Percentiles rank a stretch among this genome's conserved stretches.
Conservation (phyloP, 2,329 filamentous ascomycete species). For the Alternaria conjuncta region DNA sequence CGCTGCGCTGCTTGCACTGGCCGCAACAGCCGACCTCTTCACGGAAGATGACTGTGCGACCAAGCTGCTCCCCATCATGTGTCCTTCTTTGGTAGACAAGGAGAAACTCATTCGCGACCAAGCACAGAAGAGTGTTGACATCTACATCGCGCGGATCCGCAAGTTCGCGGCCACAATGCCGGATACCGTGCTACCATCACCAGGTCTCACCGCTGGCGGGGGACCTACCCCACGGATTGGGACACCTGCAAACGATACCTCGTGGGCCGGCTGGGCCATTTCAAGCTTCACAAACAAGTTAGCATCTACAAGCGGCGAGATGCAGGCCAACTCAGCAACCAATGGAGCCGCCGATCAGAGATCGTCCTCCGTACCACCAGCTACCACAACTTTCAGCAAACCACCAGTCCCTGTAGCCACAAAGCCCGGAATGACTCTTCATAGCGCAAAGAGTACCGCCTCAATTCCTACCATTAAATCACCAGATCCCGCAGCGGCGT, state of each 20-base stretch:
- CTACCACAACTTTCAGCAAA: slow-evolving; percentile 55
- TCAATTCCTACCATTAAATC: slow-evolving; percentile 37
- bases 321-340: slow-evolving; percentile 61
- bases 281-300: slow-evolving; percentile 98
- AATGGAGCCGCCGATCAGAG: slow-evolving; percentile 53
- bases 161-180: slow-evolving; percentile 81
- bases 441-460: slow-evolving; percentile 33
- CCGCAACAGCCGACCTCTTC: slow-evolving; percentile 85
- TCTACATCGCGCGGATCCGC: slow-evolving; percentile 81
- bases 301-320: slow-evolving; percentile 82
- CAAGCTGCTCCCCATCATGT: slow-evolving; percentile 83
- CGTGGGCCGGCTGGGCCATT: slow-evolving; percentile 97
- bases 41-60: slow-evolving; percentile 86
- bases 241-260: slow-evolving; percentile 72
- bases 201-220: slow-evolving; percentile 56
- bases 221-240: slow-evolving; percentile 72
- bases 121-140: slow-evolving; percentile 84
- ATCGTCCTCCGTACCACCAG: slow-evolving; percentile 57
- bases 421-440: slow-evolving; percentile 40
- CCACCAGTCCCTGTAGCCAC: slow-evolving; percentile 55
- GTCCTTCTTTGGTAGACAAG: slow-evolving; percentile 87
- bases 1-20: slow-evolving; percentile 83
- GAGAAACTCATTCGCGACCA: slow-evolving; percentile 94
- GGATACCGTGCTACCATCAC: slow-evolving; percentile 76
- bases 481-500: slow-evolving; percentile 59